Percentiles rank a stretch among this genome's conserved stretches.
phyloP scores from a whole-genome alignment of 2,329 filamentous ascomycete genomes.

The Paecilomyces variotii region DNA sequence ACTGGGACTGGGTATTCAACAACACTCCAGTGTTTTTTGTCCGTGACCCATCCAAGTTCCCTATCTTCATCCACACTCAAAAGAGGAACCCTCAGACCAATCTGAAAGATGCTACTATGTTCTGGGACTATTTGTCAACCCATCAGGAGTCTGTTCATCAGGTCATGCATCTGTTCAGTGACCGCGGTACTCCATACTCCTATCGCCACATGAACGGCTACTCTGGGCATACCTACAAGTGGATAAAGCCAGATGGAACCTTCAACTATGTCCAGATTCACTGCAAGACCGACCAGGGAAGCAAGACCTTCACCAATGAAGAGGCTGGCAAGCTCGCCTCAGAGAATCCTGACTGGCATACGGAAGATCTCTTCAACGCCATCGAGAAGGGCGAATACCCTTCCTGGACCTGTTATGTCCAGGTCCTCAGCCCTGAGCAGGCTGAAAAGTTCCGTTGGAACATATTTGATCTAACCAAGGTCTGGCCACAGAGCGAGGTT shows the following conservation, averaged over 20 bases:
- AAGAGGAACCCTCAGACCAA: constrained; percentile 67
- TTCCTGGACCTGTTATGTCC: constrained; percentile 57
- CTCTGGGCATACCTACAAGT: constrained; percentile 60
- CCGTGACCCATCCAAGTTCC: constrained; percentile 66
- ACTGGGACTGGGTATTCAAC: constrained; percentile 65
- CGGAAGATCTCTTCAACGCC: constrained; percentile 56
- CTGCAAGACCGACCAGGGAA: constrained; percentile 56
- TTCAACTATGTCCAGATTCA: constrained; percentile 62
- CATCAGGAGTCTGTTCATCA: constrained; percentile 58
- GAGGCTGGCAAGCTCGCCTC: constrained; percentile 48
- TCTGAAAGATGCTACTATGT: constrained; percentile 60
- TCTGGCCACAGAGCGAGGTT: constrained; percentile 58
- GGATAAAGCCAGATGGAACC: constrained; percentile 56
- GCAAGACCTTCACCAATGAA: constrained; percentile 50
- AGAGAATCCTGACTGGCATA: constrained; percentile 55
- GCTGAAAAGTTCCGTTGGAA: constrained; percentile 55
- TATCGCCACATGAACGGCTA: constrained; percentile 62
- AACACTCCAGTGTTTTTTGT: constrained; percentile 71
- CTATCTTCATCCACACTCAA: constrained; percentile 65
- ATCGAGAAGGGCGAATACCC: constrained; percentile 55
- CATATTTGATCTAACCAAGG: constrained; percentile 62
- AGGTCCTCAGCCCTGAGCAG: constrained; percentile 55
- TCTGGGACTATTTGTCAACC: constrained; percentile 58
- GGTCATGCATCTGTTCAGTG: constrained; percentile 59
- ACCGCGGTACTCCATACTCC: constrained; percentile 58